phyloP scores from a whole-genome alignment of 192 early-diverging fungal species.

The Blastocladiella britannica region DNA sequence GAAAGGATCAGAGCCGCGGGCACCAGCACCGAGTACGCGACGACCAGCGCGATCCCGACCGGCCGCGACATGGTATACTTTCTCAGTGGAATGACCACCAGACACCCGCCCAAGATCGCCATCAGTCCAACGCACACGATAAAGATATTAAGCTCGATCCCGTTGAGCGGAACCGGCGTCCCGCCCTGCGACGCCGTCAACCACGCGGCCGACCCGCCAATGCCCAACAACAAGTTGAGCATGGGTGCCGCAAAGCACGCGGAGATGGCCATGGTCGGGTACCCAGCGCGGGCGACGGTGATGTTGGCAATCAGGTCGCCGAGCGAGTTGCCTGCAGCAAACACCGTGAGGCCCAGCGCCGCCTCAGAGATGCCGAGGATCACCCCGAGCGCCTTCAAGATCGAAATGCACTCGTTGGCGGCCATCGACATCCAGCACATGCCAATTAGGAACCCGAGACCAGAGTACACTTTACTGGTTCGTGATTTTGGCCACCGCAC shows the following conservation, averaged over 20 bases:
- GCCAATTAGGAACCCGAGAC: conserved; percentile 53
- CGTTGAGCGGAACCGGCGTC: neutral
- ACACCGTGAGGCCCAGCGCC: conserved; percentile 60
- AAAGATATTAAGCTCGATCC: no score
- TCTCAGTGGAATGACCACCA: no score
- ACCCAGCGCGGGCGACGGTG: conserved; percentile 75
- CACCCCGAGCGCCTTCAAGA: conserved; percentile 54
- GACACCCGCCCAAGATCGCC: no score
- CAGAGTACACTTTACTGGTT: no score
- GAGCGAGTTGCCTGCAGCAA: conserved; percentile 49
- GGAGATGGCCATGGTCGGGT: conserved; percentile 85
- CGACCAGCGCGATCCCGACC: no score
- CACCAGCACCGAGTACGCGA: no score
- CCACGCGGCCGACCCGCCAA: neutral
- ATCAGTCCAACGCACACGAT: no score
- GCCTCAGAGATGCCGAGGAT: conserved; percentile 58
- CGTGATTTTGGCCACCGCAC: no score
- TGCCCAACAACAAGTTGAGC: conserved; percentile 21
- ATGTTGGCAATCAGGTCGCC: conserved; percentile 77
- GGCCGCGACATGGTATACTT: no score
- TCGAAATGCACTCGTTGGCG: conserved; percentile 78
- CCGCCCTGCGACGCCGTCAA: neutral
- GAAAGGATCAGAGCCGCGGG: no score
- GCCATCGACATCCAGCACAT: conserved; percentile 73
- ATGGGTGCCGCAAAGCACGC: conserved; percentile 88